These are phyloP conservation scores for Ascodesmis nigricans DNA, from an alignment of 495 filamentous ascomycete genomes.

Conservation along the genomic window DNA sequence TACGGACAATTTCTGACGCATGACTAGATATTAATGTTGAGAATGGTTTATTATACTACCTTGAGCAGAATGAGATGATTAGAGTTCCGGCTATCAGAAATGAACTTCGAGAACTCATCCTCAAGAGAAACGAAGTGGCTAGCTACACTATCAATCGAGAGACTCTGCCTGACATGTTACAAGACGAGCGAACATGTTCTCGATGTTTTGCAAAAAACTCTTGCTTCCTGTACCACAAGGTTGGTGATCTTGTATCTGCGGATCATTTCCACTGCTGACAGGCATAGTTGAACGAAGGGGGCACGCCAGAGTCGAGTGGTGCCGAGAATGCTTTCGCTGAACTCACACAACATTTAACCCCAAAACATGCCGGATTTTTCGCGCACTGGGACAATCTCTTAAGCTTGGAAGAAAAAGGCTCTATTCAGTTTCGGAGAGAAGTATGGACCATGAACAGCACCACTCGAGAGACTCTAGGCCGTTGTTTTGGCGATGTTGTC, in stretches of 20 bases:
- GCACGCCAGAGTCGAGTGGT: constrained; percentile 56
- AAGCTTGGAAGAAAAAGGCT: constrained; percentile 80
- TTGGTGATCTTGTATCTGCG: constrained; percentile 26
- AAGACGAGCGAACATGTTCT: constrained; percentile 49
- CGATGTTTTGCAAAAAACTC: constrained; percentile 71
- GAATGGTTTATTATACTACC: constrained; percentile 82
- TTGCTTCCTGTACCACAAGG: constrained; percentile 85
- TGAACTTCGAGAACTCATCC: constrained; percentile 85
- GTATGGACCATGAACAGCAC: constrained; percentile 86
- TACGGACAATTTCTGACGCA: constrained; percentile 8
- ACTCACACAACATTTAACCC: constrained; percentile 48
- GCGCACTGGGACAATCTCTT: constrained; percentile 81
- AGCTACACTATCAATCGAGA: constrained; percentile 60
- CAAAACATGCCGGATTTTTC: constrained; percentile 60
- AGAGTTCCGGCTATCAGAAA: constrained; percentile 63
- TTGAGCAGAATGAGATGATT: constrained; percentile 66
- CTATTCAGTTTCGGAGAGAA: constrained; percentile 62
- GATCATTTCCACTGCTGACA: constrained; percentile 2
- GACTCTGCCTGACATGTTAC: constrained; percentile 67
- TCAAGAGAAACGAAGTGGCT: constrained; percentile 78
- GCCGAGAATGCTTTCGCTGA: constrained; percentile 55
- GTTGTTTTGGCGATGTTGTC: constrained; percentile 42
- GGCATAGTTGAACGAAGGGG: constrained; percentile 35
- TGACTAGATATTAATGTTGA: constrained; percentile 54
- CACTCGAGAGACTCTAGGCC: constrained; percentile 67